These are phyloP conservation scores for Naematelia aurantialba DNA, from an alignment of 768 basidiomycete genomes.

Conservation along the genomic window DNA sequence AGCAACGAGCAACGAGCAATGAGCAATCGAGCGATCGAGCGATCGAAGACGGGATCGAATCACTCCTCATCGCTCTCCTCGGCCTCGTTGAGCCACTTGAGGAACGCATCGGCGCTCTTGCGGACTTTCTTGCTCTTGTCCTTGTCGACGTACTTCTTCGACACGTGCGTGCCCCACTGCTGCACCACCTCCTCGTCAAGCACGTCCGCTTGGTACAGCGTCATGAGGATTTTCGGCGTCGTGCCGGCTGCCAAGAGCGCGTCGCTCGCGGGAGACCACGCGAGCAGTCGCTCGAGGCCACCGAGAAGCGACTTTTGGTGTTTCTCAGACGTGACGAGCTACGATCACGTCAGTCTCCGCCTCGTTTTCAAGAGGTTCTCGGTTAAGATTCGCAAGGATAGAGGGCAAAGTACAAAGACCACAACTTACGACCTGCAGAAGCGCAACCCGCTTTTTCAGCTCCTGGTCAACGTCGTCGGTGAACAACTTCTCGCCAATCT, in stretches of 20 bases:
- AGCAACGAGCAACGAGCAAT: no score
- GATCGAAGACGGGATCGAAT: neutral
- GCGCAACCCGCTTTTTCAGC: constrained; percentile 57
- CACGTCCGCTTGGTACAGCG: constrained; percentile 83
- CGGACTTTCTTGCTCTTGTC: constrained; percentile 92
- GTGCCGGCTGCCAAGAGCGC: constrained; percentile 52
- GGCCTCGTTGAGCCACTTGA: constrained; percentile 56
- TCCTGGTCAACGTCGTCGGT: constrained; percentile 59
- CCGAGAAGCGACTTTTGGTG: constrained; percentile 92
- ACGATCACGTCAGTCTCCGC: constrained; percentile 3
- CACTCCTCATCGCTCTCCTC: constrained; percentile 30
- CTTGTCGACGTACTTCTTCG: constrained; percentile 93
- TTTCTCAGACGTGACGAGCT: constrained; percentile 90
- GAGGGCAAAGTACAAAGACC: neutral
- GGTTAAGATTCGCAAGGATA: neutral
- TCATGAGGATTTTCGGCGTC: constrained; percentile 91
- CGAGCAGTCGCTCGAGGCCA: constrained; percentile 82
- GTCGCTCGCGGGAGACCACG: constrained; percentile 64
- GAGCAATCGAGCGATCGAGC: neutral
- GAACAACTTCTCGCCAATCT: constrained; percentile 80
- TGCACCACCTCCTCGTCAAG: constrained; percentile 85
- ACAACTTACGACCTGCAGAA: constrained; percentile 69
- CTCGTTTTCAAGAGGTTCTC: neutral
- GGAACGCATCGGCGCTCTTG: constrained; percentile 84
- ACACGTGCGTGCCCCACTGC: constrained; percentile 93